phyloP scores from a whole-genome alignment of 495 filamentous ascomycete species.

The Xylaria cubensis region DNA sequence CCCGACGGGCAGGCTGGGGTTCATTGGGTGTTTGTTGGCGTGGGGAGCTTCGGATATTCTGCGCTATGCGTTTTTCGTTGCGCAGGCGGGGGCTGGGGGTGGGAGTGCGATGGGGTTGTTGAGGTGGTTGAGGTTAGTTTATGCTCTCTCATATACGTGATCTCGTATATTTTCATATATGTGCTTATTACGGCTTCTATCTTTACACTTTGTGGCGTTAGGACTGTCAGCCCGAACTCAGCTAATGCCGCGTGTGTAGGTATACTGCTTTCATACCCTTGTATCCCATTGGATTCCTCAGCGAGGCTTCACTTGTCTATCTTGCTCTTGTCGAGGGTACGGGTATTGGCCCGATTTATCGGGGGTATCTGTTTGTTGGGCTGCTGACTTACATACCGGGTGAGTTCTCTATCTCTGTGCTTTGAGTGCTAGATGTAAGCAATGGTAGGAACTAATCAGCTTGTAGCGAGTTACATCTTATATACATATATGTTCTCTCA shows the following conservation, averaged over 20 bases:
- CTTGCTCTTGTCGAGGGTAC: conserved; percentile 5
- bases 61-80: conserved; percentile 11
- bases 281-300: conserved; percentile 21
- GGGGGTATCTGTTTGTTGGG: conserved; percentile 20
- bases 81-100: not conserved
- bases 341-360: conserved; percentile 3
- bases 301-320: conserved; percentile 26
- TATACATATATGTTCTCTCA: conserved; percentile 27
- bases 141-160: not conserved
- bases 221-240: not conserved
- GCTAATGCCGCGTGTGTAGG: conserved; percentile 9
- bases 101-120: not conserved
- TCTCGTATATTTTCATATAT: too few species aligned
- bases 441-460: not conserved
- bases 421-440: not conserved
- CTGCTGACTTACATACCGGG: conserved; percentile 21
- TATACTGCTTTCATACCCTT: conserved; percentile 25
- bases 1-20: not conserved
- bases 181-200: not conserved
- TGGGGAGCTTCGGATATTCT: not conserved
- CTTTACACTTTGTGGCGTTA: not conserved
- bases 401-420: not conserved
- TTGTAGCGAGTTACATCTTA: conserved; percentile 19
- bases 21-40: conserved; percentile 10
- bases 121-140: conserved; percentile 21